Conservation (phyloP, 257 asterid genomes). For the Voacanga thouarsii region DNA sequence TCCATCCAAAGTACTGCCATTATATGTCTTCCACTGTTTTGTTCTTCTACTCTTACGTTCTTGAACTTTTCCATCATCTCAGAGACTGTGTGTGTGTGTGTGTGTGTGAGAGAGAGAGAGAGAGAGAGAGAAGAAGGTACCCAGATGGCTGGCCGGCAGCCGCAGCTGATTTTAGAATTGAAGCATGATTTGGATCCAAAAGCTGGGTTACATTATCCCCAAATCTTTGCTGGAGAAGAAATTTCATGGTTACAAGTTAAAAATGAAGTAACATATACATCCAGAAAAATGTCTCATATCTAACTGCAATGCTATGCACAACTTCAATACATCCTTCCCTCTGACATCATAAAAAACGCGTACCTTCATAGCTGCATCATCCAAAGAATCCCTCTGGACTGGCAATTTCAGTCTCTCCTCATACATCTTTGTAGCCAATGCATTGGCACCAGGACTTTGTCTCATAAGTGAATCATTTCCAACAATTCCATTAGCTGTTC, state of each 20-base stretch:
- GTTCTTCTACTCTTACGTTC: not conserved
- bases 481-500: conserved; percentile 69
- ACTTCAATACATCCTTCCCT: not conserved
- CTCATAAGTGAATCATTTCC: conserved; percentile 80
- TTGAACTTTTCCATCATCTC: not conserved
- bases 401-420: conserved; percentile 85
- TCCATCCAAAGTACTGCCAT: not conserved
- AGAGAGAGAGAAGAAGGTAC: conserved; percentile 32
- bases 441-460: conserved; percentile 87
- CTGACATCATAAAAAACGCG: not conserved
- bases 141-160: conserved; percentile 82
- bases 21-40: not conserved
- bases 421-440: conserved; percentile 79
- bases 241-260: not conserved
- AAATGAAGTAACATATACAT: not conserved
- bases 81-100: not conserved
- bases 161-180: conserved; percentile 77
- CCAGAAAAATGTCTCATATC: too few relatives aligned
- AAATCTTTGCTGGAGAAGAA: conserved; percentile 76
- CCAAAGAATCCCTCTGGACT: conserved; percentile 77
- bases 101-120: not conserved
- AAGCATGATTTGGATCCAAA: conserved; percentile 82
- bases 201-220: conserved; percentile 77
- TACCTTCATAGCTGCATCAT: conserved; percentile 92
- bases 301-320: conserved; percentile 4